Conservation (phyloP, 2,329 filamentous ascomycete species). For the Ascochyta lentis region DNA sequence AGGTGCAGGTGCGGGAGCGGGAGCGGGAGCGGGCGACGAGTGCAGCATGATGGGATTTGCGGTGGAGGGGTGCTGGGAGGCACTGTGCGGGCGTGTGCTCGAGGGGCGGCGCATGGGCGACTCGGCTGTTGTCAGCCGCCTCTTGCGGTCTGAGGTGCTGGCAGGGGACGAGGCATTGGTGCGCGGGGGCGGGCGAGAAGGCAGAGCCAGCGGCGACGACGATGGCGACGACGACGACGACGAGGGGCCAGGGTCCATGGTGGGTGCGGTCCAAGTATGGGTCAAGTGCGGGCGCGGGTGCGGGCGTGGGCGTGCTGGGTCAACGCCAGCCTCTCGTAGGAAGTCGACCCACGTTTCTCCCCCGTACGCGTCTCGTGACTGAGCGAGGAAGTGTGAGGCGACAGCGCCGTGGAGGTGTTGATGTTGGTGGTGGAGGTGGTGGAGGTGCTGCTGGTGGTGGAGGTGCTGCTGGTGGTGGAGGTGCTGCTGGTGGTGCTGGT, state of each 20-base stretch:
- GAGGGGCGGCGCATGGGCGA: slow-evolving; percentile 40
- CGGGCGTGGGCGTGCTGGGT: slow-evolving; percentile 7
- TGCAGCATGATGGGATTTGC: slow-evolving; percentile 33
- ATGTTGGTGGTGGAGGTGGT: no score
- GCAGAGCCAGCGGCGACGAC: slow-evolving; percentile 25
- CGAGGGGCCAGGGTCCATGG: slow-evolving; percentile 11
- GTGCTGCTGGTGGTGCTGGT: no score
- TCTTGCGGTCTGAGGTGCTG: slow-evolving; percentile 44
- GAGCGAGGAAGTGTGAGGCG: slow-evolving; percentile 38
- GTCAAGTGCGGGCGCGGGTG: slow-evolving; percentile 6
- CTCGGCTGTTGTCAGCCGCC: slow-evolving; percentile 44
- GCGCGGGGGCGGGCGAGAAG: slow-evolving; percentile 25
- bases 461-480: no score
- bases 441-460: no score
- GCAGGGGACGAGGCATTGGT: slow-evolving; percentile 29
- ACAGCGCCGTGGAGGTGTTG: slow-evolving; percentile 30
- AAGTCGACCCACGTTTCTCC: slow-evolving; percentile 49
- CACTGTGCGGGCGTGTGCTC: slow-evolving; percentile 32
- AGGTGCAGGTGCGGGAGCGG: not conserved
- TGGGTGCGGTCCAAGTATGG: slow-evolving; percentile 17
- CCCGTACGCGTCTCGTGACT: slow-evolving; percentile 23
- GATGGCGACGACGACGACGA: slow-evolving; percentile 21
- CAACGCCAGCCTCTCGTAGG: slow-evolving; percentile 33
- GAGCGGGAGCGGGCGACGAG: slow-evolving; percentile 29
- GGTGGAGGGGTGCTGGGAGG: slow-evolving; percentile 21